Percentiles rank a stretch among this genome's conserved stretches.
phyloP scores from a whole-genome alignment of 495 filamentous ascomycete species.

The Aspergillus funiculosus region DNA sequence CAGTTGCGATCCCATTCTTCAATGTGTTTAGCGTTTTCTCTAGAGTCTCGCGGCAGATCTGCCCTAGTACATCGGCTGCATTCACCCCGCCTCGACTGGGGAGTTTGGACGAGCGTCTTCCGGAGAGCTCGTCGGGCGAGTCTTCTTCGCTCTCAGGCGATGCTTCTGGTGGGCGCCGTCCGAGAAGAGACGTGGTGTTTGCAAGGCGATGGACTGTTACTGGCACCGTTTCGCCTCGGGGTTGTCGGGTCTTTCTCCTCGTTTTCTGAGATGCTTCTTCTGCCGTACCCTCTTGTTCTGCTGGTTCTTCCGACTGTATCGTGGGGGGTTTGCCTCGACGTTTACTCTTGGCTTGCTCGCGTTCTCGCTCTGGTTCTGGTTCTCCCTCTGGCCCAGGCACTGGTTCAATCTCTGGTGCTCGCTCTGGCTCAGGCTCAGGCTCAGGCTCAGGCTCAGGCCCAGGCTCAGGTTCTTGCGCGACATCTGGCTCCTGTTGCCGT shows the following conservation, averaged over 20 bases:
- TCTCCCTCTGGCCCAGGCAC: constrained; percentile 11
- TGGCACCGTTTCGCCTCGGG: constrained; percentile 40
- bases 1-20: constrained; percentile 34
- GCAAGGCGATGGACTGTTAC: constrained; percentile 43
- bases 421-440: constrained; percentile 1
- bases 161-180: constrained; percentile 12
- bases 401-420: constrained; percentile 2
- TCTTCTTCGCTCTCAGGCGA: constrained; percentile 30
- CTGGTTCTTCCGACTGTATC: constrained; percentile 17
- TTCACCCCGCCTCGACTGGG: constrained; percentile 61
- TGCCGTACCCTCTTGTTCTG: constrained; percentile 13
- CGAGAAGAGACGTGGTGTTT: constrained; percentile 30
- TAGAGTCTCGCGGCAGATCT: constrained; percentile 64
- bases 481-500: not conserved
- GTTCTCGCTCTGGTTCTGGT: constrained; percentile 6
- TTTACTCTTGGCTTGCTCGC: constrained; percentile 14
- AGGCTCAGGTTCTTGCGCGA: not conserved
- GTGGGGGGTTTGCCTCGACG: constrained; percentile 16
- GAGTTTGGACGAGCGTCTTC: constrained; percentile 29
- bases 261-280: constrained; percentile 19
- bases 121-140: constrained; percentile 31
- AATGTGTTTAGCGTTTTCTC: constrained; percentile 45
- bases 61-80: constrained; percentile 60
- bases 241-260: constrained; percentile 25
- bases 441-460: constrained; percentile 2